Base-by-base conservation (phyloP, 345 rosid genomes). In the Sonneratia caseolaris region DNA sequence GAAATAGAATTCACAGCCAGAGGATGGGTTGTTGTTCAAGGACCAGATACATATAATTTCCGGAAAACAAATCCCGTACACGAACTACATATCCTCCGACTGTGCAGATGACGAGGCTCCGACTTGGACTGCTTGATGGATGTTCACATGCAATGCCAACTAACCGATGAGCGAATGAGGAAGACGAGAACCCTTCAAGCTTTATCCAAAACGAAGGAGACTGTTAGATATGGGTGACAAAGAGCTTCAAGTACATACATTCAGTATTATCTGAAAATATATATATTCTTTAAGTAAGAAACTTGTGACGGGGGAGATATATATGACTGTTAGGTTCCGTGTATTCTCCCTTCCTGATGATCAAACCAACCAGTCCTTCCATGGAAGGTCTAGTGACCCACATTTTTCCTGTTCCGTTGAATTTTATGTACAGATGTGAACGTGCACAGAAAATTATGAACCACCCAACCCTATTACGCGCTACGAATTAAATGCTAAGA, bases 341-440 rank as follows among this genome's bases (percentile, higher is more conserved):
- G 38, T 16, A n/a, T 37, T 40, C 9, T 37, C 19, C 37, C 37
- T 24, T 68, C 56, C 70, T 43, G 53, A 68, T 68, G 9, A 35
- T 68, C 70, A 68, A 68, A 68, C 70, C 70, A 68, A 68, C 70
- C 55, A 68, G 70, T 68, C 70, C 16, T 66, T 66, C 24, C 13
- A 22, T 62, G 37, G 32, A 22, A 62, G 0, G 35, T 7, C 10
- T 62, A 62, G 37, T 36, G 37, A 47, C 7, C 4, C 59, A 1
- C 59, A 21, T 53, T 53, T 53, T 53, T 21, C 18, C 53, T 16
- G 4, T 15, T 16, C 14, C 53, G 53, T 48, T 15, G 18, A 48
- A 48, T 48, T 12, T 14, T 1, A 11, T 48, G 14, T 11, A 48
- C 16, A 10, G 18, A 48, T 48, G 53, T 48, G 53, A 48, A 11